These are phyloP conservation scores for Ricinus communis DNA, from an alignment of 345 rosid species.

Conservation along the genomic window DNA sequence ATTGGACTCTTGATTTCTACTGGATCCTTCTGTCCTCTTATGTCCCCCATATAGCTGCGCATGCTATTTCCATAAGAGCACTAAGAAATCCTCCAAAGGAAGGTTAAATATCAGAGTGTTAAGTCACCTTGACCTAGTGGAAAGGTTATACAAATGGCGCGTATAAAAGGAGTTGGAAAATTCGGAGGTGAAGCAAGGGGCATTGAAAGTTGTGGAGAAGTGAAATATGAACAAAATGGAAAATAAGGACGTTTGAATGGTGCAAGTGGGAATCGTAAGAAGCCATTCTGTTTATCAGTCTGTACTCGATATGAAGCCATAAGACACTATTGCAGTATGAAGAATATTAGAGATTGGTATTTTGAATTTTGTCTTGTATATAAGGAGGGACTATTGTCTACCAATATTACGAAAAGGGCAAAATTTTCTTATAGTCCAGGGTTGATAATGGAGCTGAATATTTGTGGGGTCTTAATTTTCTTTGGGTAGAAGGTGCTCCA, in stretches of 20 bases:
- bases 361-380: background rate
- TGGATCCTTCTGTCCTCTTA: background rate
- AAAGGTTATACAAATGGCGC: background rate
- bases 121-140: background rate
- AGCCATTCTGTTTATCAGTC: background rate
- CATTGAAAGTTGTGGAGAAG: background rate
- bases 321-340: background rate
- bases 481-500: background rate
- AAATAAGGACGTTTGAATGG: background rate
- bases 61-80: background rate
- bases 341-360: background rate
- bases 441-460: background rate
- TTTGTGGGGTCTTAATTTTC: too few relatives aligned
- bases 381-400: background rate
- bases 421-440: background rate
- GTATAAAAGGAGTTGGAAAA: background rate
- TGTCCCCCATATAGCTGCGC: background rate
- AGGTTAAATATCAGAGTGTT: background rate
- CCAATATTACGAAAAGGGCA: background rate
- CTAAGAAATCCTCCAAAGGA: background rate
- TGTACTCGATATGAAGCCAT: background rate
- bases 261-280: background rate
- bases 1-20: constrained; percentile 27
- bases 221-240: background rate
- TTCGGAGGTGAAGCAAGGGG: constrained; percentile 2